A percentile compares a stretch with the other conserved stretches of the same genome.
phyloP scores from a whole-genome alignment of 345 rosid species.

The Linum lewisii region DNA sequence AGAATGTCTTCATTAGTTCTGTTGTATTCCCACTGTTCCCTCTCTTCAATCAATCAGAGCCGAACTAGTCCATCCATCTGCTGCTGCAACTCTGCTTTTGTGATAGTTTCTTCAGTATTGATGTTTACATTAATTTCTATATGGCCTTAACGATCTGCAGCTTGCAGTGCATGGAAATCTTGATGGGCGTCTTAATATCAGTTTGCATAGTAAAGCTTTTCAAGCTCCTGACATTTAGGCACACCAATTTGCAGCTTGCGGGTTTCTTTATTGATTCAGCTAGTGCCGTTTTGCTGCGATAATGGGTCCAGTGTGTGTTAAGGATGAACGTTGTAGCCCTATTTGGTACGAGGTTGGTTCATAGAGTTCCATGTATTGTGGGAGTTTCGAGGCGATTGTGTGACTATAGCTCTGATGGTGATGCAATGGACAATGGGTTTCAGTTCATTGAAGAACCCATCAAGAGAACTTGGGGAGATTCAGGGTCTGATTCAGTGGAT shows the following conservation, averaged over 20 bases:
- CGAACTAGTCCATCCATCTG: not conserved
- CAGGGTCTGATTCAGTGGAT: constrained; percentile 23
- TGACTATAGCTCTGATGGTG: constrained; percentile 23
- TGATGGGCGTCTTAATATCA: constrained; percentile 20
- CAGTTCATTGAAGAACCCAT: constrained; percentile 46
- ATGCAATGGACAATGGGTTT: constrained; percentile 31
- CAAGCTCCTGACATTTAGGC: constrained; percentile 3
- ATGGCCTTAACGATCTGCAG: too few relatives aligned
- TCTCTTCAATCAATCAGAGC: too few relatives aligned
- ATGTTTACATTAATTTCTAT: too few relatives aligned
- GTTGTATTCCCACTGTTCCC: too few relatives aligned
- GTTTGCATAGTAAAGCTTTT: not conserved
- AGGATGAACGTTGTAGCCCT: constrained; percentile 43
- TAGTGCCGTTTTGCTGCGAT: constrained; percentile 21
- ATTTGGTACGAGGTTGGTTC: constrained; percentile 34
- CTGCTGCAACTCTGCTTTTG: constrained; percentile 4
- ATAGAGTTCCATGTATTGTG: constrained; percentile 23
- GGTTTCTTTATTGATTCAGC: constrained; percentile 13
- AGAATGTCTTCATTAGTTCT: too few relatives aligned
- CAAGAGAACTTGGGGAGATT: constrained; percentile 32
- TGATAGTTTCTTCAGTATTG: not conserved
- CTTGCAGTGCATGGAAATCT: not conserved
- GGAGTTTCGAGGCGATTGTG: constrained; percentile 35
- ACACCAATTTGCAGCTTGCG: constrained; percentile 1
- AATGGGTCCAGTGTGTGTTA: constrained; percentile 28